These are phyloP conservation scores for Torulaspora maleeae DNA, from an alignment of 805 yeast species.

Conservation along the genomic window DNA sequence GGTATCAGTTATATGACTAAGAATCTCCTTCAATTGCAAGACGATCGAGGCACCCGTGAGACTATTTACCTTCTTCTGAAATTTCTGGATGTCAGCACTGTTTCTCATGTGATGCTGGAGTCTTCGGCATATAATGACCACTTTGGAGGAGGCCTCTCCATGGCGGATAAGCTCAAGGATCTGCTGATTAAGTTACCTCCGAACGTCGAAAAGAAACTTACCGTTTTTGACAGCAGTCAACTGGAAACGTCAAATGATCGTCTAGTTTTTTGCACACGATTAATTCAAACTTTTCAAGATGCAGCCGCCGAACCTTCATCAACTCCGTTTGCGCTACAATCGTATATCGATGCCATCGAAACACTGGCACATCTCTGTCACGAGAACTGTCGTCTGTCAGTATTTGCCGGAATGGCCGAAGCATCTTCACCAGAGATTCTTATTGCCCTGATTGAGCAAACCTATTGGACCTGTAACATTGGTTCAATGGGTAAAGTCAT, in stretches of 20 bases:
- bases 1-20: constrained; percentile 16
- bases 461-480: constrained; percentile 3
- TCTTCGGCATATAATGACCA: not conserved
- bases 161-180: not conserved
- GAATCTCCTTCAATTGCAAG: constrained; percentile 6
- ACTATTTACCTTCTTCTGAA: constrained; percentile 15
- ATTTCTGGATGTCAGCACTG: constrained; percentile 10
- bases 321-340: not conserved
- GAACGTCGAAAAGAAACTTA: not conserved
- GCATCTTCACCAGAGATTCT: not conserved
- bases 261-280: not conserved
- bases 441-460: constrained; percentile 1
- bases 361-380: not conserved
- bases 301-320: not conserved
- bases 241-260: not conserved
- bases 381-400: constrained; percentile 4
- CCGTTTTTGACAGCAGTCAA: not conserved
- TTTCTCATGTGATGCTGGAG: not conserved
- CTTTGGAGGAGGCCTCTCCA: not conserved
- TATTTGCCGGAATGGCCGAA: constrained; percentile 6
- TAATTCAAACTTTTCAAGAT: not conserved
- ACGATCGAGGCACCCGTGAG: constrained; percentile 11
- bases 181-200: not conserved
- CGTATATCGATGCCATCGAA: not conserved
- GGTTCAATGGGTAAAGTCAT: constrained; percentile 4